Base-by-base conservation (phyloP, 129 eudicot genomes). In the Pulicaria dysenterica region DNA sequence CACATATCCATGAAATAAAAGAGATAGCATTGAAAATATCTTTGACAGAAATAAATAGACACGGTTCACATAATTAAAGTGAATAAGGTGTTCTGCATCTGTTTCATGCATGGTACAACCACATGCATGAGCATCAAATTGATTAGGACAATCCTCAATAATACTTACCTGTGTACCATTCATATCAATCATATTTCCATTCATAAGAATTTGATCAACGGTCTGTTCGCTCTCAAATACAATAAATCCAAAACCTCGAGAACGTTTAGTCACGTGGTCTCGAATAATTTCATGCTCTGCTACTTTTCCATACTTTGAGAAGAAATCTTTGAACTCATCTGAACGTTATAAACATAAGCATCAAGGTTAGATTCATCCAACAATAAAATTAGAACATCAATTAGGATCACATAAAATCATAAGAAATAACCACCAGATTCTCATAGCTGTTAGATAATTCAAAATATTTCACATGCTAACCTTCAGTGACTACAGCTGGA, bases 191-290 rank as follows among this genome's bases (percentile, higher is more conserved):
- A 76, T 90, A 73, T 90, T 90, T 64, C 97, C 93, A 77, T 88
- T 87, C 49, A 85, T 80, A 47, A 94, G 81, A 31, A 94, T 64
- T 65, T 64, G 87, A 70, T 94, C 99, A 78, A 90, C 99, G 8
- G 84, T 83, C 78, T 86, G 90, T 73, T 94, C 97, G 8, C 64
- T 82, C 59, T 90, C 98, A 83, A 90, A 94, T 49, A 88, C 95
- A 65, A 94, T 67, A 73, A 94, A 94, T 10, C 99, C 99, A 81
- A 94, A 94, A 49, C 99, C 99, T 67, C 99, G 84, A 49, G 99
- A 88, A 67, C 93, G 96, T 64, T 90, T 88, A 8, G 97, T 87
- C n/a, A 73, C 91, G 66, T 88, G 99, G 58, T 94, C 97, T 78
- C 86, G 80, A 72, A 94, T 94, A n/a, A 94, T 94, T 83, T 94